Evolutionary conservation across 148 eudicot species (phyloP), one percentile per base, ranked within the genome.

Genomic region (Mesembryanthemum crystallinum): DNA sequence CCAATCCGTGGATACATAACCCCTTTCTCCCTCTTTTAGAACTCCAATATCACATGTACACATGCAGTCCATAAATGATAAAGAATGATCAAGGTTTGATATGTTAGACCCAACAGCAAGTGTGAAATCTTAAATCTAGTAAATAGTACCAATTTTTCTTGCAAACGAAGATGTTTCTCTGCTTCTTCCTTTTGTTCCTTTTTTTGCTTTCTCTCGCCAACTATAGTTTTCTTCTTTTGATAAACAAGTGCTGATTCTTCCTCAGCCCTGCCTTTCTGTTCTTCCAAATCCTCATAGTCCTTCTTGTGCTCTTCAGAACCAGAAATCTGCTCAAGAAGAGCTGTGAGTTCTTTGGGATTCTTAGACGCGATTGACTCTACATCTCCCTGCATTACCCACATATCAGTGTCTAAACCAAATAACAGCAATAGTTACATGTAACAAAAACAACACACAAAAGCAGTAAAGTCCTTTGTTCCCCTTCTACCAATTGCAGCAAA

Each of bases 161-260:
- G 99, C 84, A 92, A 82, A 49, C 91, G 90, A 79, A 95, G 85
- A 81, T 95, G 97, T 74, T 85, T 92, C 75, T 95, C 99, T 39
- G 99, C 99, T 84, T 95, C 98, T 72, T 92, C 98, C 78, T 92
- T 95, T 86, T 95, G 99, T 74, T 88, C 97, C 84, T 92, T 95
- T 84, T 95, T 95, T 78, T 90, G 98, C 78, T 92, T 95, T 79
- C 92, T 87, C 83, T 95, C 99, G 80, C 83, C 74, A 18, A 88
- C 89, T 78, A 95, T 89, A 49, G 99, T 92, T 81, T 87, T 92
- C 76, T 89, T 95, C 72, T 82, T 91, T 84, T 92, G 97, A 86
- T 88, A 86, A 69, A 87, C 86, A 81, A 91, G 90, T 33, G 93
- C 92, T 5, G 94, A 76, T 65, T 89, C 87, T 85, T 92, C 99